Percentiles rank a stretch among this genome's conserved stretches.
Conservation (phyloP, 148 eudicot species). For the Spergularia bocconei region DNA sequence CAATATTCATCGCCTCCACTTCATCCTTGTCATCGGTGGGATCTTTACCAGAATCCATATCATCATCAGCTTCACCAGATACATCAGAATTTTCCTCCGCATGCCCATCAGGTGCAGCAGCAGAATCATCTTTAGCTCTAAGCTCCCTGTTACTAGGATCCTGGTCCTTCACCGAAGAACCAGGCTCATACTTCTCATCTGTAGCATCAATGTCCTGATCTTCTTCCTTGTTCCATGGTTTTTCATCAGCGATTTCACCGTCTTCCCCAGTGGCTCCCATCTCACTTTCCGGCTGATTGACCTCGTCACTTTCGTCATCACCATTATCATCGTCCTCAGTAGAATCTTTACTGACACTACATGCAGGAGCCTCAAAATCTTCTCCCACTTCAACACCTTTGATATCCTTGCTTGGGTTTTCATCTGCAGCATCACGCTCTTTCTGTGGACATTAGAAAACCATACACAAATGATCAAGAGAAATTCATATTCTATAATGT, state of each 20-base stretch:
- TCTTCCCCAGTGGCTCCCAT: conserved; percentile 74
- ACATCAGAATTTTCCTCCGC: conserved; percentile 44
- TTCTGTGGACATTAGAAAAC: conserved; percentile 38
- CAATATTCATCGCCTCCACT: conserved; percentile 53
- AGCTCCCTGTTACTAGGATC: conserved; percentile 66
- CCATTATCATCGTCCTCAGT: conserved; percentile 42
- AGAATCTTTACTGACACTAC: conserved; percentile 82
- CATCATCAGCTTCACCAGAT: conserved; percentile 36
- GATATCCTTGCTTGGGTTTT: conserved; percentile 55
- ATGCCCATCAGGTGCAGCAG: conserved; percentile 38
- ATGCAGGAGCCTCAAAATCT: conserved; percentile 59
- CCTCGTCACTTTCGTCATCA: conserved; percentile 45
- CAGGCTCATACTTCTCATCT: conserved; percentile 71
- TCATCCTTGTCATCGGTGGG: conserved; percentile 37
- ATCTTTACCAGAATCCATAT: conserved; percentile 41
- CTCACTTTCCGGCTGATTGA: conserved; percentile 57
- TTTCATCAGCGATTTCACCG: conserved; percentile 68
- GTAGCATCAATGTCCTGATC: conserved; percentile 46
- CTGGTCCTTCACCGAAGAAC: conserved; percentile 59
- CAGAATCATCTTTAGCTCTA: conserved; percentile 75
- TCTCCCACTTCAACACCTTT: conserved; percentile 87
- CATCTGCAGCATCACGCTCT: conserved; percentile 46
- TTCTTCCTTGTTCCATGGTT: conserved; percentile 61
- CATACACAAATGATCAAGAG: neutral
- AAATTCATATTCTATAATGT: neutral